Evolutionary conservation across 2,329 filamentous ascomycete genomes (phyloP).

Genomic region (Talaromyces verruculosus): DNA sequence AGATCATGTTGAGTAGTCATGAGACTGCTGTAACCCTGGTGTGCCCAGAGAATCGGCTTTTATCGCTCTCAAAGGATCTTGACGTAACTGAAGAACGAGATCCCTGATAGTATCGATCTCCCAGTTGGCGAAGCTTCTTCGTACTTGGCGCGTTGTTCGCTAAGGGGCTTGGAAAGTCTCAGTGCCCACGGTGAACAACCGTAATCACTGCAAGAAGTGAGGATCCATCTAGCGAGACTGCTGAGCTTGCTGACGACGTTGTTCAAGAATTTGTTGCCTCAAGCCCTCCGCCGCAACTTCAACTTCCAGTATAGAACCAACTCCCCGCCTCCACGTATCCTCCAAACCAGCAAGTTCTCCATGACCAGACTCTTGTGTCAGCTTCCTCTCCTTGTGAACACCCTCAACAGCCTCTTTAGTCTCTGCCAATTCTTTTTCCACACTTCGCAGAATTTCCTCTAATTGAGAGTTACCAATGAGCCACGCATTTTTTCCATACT

Average conservation of each 20-base stretch:
- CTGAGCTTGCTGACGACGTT: conserved; percentile 48
- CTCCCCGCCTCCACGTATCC: conserved; percentile 73
- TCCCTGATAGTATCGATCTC: background rate
- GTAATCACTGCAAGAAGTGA: background rate
- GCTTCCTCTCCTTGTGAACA: conserved; percentile 68
- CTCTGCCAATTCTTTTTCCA: conserved; percentile 74
- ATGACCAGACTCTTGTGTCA: conserved; percentile 67
- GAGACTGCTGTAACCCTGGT: background rate
- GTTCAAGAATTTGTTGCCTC: conserved; percentile 64
- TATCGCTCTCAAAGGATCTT: background rate
- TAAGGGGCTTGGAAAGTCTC: background rate
- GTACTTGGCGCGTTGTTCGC: background rate
- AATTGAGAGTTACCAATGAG: conserved; percentile 78
- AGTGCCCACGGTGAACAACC: background rate
- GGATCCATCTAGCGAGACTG: conserved; percentile 30
- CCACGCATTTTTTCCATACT: conserved; percentile 87
- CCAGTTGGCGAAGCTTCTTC: background rate
- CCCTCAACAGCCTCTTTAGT: conserved; percentile 69
- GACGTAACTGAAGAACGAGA: too few species aligned
- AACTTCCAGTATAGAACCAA: conserved; percentile 79
- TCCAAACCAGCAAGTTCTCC: conserved; percentile 74
- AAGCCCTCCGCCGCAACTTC: conserved; percentile 79
- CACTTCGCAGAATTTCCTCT: conserved; percentile 65
- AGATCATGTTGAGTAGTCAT: background rate
- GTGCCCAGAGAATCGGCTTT: background rate